Evolutionary conservation across 805 yeast species (phyloP), one percentile per base, ranked within the genome.

Genomic region (Lachancea dasiensis): DNA sequence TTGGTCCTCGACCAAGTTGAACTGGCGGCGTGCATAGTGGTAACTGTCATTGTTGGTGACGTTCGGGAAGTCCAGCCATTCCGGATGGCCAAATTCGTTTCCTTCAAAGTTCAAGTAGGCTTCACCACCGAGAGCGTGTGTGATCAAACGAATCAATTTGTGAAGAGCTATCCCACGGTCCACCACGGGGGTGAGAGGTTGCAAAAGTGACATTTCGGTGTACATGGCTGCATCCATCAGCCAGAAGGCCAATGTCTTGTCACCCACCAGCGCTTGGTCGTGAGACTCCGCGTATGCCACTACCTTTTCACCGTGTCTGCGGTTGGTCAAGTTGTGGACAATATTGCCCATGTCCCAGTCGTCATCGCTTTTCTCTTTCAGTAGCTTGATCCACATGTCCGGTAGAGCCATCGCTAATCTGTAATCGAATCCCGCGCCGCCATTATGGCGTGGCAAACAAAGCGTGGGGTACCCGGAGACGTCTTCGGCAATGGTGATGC

Each of bases 161-260:
- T 90, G 98, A 45, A 90, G 69, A 14, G 95, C 78, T 29, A 92
- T 64, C 24, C 98, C 98, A 47, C 98, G 76, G 52, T 87, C 95
- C 46, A 90, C 71, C 9, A 81, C 73, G 3, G 84, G 82, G 1
- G 95, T 82, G 36, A 81, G 66, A 38, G 79, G 84, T 1, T 86
- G 66, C 31, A 89, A 55, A 2, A 70, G 70, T 11, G 94, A 81
- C 98, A 90, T 90, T 63, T 87, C 79, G 24, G 97, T 90, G 63
- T 90, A 90, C 97, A 90, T 89, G 49, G 89, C 95, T 46, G 90
- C 87, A 64, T 90, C 98, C 97, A 90, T 90, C 40, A 90, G 71
- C 98, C 98, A 92, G 57, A 90, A 90, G 1, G 97, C 97, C 42
- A 90, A 65, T 2, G 96, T 86, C 60, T 90, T 90, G 60, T 90